These are phyloP conservation scores for Gloeophyllum trabeum DNA, from an alignment of 768 basidiomycete species.

Conservation along the genomic window DNA sequence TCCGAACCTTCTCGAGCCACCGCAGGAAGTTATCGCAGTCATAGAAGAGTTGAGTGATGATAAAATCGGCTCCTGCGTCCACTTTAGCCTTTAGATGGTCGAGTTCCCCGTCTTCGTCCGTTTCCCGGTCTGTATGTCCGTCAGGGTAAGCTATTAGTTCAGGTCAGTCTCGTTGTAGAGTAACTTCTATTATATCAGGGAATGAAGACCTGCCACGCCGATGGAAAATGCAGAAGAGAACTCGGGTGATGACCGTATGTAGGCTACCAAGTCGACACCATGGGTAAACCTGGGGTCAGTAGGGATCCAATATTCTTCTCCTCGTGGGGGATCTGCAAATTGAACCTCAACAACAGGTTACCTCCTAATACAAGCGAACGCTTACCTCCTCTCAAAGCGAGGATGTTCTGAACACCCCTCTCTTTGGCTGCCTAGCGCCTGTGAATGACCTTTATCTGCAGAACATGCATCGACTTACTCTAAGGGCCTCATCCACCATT, in stretches of 20 bases:
- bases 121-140: slow-evolving; percentile 57
- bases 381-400: slow-evolving; percentile 87
- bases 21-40: slow-evolving; percentile 78
- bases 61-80: slow-evolving; percentile 91
- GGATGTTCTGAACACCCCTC: slow-evolving; percentile 76
- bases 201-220: slow-evolving; percentile 73
- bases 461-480: slow-evolving; percentile 33
- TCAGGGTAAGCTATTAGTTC: slow-evolving; percentile 78
- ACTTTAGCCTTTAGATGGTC: slow-evolving; percentile 75
- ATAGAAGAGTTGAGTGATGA: slow-evolving; percentile 95
- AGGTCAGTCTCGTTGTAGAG: no score
- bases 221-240: slow-evolving; percentile 83
- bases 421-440: slow-evolving; percentile 59
- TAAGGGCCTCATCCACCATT: slow-evolving; percentile 75
- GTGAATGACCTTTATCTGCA: background rate
- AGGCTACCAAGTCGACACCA: slow-evolving; percentile 83
- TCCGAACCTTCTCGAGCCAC: slow-evolving; percentile 69
- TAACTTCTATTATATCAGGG: no score
- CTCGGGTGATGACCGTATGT: slow-evolving; percentile 70
- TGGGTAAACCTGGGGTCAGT: slow-evolving; percentile 75
- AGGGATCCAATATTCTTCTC: slow-evolving; percentile 88
- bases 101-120: slow-evolving; percentile 53
- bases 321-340: slow-evolving; percentile 85
- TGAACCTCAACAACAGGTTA: no score
- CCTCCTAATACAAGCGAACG: background rate